Conservation (phyloP, 225 moss, liverwort and hornwort species). For the Physcomitrium patens region DNA sequence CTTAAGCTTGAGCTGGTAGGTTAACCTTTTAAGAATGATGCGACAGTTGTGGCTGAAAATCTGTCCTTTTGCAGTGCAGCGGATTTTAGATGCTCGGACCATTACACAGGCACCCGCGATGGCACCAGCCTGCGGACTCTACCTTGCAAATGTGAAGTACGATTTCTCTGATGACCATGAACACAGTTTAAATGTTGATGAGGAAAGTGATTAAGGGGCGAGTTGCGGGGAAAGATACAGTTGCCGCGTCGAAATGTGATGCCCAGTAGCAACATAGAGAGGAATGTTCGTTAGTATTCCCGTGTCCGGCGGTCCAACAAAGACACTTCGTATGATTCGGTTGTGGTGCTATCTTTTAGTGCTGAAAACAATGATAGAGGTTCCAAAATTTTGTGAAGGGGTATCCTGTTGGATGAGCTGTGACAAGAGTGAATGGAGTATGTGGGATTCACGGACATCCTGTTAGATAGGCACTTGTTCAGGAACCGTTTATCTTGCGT, state of each 20-base stretch:
- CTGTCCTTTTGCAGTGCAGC: constrained; percentile 60
- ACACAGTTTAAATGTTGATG: constrained; percentile 30
- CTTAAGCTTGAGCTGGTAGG: background rate
- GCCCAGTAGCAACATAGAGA: constrained; percentile 1
- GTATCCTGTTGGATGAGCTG: no score
- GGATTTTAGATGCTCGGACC: constrained; percentile 61
- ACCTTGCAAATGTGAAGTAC: constrained; percentile 91
- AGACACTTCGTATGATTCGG: background rate
- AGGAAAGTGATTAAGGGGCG: constrained; percentile 48
- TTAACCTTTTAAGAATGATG: background rate
- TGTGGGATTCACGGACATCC: no score
- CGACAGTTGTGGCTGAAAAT: constrained; percentile 14
- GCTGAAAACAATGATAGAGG: no score
- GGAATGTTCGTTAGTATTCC: constrained; percentile 6
- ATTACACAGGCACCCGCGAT: constrained; percentile 75
- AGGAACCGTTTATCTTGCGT: no score
- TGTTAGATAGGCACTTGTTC: no score
- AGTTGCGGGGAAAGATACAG: constrained; percentile 11
- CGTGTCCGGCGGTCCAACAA: background rate
- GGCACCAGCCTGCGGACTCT: constrained; percentile 94
- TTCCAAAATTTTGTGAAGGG: no score
- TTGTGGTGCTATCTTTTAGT: no score
- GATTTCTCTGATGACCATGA: constrained; percentile 45
- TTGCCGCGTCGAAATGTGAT: background rate
- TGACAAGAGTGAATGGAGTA: no score